These are phyloP conservation scores for Clohesyomyces aquaticus DNA, from an alignment of 495 filamentous ascomycete genomes.

Conservation along the genomic window DNA sequence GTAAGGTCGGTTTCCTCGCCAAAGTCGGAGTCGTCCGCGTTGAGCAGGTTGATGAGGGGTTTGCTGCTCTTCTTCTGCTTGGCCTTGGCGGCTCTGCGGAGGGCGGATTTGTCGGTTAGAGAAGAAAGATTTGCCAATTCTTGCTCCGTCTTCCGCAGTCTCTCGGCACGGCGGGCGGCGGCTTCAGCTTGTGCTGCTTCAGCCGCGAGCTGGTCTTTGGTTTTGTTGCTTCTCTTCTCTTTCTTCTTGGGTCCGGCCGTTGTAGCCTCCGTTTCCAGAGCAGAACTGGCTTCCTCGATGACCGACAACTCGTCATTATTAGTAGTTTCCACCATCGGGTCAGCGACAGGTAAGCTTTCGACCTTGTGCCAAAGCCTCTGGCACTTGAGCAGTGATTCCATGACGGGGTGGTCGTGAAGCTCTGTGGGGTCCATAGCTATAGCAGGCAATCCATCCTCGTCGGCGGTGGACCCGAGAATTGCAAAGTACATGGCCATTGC, in stretches of 20 bases:
- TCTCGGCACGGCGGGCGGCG: constrained; percentile 59
- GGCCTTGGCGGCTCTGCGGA: constrained; percentile 42
- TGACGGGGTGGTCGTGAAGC: constrained; percentile 83
- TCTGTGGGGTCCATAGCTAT: constrained; percentile 67
- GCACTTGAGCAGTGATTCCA: constrained; percentile 80
- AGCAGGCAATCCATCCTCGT: constrained; percentile 51
- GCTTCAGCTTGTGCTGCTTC: constrained; percentile 58
- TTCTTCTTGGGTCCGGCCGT: constrained; percentile 23
- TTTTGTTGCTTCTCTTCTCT: constrained; percentile 39
- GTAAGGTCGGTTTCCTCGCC: constrained; percentile 68
- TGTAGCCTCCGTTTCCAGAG: background rate
- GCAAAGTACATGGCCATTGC: constrained; percentile 92
- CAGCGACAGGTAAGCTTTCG: constrained; percentile 58
- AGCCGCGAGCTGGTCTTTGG: constrained; percentile 56
- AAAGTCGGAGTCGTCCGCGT: constrained; percentile 64
- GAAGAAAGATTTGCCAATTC: constrained; percentile 69
- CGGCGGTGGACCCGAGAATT: constrained; percentile 74
- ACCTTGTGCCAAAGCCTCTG: constrained; percentile 78
- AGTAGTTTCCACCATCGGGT: constrained; percentile 45
- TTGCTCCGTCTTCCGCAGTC: constrained; percentile 61
- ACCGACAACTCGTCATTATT: constrained; percentile 47
- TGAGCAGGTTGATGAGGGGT: constrained; percentile 33
- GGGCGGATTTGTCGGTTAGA: constrained; percentile 34
- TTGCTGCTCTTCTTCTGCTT: constrained; percentile 42
- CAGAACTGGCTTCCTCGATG: constrained; percentile 45